Base-by-base conservation (phyloP, 129 eudicot genomes). In the Artemisia annua region DNA sequence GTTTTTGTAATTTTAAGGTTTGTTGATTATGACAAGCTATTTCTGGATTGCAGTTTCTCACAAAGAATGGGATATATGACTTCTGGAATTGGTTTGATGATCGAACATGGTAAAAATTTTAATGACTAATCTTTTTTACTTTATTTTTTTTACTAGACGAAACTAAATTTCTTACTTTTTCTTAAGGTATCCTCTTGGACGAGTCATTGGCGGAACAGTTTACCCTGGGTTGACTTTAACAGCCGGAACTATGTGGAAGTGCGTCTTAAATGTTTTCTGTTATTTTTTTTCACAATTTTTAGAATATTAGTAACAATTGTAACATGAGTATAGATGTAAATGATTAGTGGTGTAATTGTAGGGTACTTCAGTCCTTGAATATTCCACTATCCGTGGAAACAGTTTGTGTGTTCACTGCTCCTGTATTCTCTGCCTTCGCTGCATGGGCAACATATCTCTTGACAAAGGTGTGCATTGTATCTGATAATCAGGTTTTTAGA, bases 71-170 rank as follows among this genome's bases (percentile, higher is more conserved):
- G 78, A 91, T 94, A 76, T 94, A 94, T 80, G 99, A 94, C 89
- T 94, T 94, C 66, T 94, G 99, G 99, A 94, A 94, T 68, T 94
- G 97, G 96, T 94, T 90, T 83, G 99, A 94, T 54, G 99, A 94
- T 73, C 87, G 99, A 50, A 94, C 99, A 76, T 90, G 99, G 99
- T 94, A 57, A 39, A 57, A 39, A 39, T 39, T 39, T 39, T 1
- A 32, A 32, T 32, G 0, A 32, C 1, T 32, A 32, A 5, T 39
- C 9, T 39, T 39, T 39, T 39, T 39, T 39, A 32, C 10, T 39
- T 39, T 1, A 39, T 39, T 32, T 32, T 55, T 72, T 8, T 67
- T 18, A 14, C 18, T 63, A 1, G 2, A 39, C 10, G 26, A 39
- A 64, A 22, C 24, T 85, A 63, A 81, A 32, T 72, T 43, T 67